Evolutionary conservation across 2,329 filamentous ascomycete genomes (phyloP).

Genomic region (Aspergillus ochraceoroseus): DNA sequence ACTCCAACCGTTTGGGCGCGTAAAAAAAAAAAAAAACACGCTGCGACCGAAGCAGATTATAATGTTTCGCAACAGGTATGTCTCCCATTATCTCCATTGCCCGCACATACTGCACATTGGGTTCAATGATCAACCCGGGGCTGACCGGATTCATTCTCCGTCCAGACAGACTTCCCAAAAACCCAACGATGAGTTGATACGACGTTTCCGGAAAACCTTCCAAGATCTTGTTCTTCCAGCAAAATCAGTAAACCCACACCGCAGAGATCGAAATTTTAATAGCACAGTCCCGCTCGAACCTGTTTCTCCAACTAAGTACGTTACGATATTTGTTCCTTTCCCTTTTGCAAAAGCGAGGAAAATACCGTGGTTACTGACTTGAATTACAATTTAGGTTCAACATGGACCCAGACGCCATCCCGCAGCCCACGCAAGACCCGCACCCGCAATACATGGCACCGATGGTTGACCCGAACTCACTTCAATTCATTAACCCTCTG

Average conservation of each 20-base stretch:
- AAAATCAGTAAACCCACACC: constrained; percentile 43
- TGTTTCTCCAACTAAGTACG: constrained; percentile 27
- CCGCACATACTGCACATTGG: constrained; percentile 9
- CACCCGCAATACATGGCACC: constrained; percentile 89
- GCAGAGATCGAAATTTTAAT: constrained; percentile 20
- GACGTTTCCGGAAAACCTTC: constrained; percentile 77
- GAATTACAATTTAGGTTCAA: constrained; percentile 37
- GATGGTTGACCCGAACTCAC: constrained; percentile 77
- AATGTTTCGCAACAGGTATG: constrained; percentile 50
- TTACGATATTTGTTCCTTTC: neutral
- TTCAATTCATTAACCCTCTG: constrained; percentile 71
- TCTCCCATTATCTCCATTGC: constrained; percentile 11
- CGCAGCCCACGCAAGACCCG: constrained; percentile 76
- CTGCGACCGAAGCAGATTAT: constrained; percentile 11
- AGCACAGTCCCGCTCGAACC: constrained; percentile 22
- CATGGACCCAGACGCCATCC: constrained; percentile 59
- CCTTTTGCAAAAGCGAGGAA: neutral
- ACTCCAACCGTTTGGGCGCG: constrained; percentile 2
- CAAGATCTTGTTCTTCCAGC: constrained; percentile 58
- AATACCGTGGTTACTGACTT: constrained; percentile 12
- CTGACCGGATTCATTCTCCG: constrained; percentile 15
- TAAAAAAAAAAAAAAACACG: too few species aligned
- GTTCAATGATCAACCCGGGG: constrained; percentile 4
- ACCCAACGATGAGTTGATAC: constrained; percentile 76
- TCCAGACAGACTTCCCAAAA: constrained; percentile 73